phyloP scores from a whole-genome alignment of 805 yeast genomes.

The Peterozyma xylosa region DNA sequence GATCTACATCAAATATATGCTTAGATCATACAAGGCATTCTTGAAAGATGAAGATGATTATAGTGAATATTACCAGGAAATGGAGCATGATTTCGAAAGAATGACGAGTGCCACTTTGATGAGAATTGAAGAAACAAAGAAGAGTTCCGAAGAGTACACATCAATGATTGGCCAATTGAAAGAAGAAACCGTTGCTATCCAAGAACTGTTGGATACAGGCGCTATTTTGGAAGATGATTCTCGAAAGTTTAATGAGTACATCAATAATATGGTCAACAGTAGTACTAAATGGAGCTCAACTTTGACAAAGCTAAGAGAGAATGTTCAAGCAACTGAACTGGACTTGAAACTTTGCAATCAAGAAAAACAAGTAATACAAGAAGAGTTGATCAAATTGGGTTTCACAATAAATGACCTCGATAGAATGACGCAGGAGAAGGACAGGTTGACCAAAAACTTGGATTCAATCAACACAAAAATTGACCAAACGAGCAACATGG shows the following conservation, averaged over 20 bases:
- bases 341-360: constrained; percentile 30
- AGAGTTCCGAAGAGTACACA: constrained; percentile 31
- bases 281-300: constrained; percentile 57
- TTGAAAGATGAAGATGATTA: constrained; percentile 60
- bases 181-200: constrained; percentile 37
- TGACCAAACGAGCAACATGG: constrained; percentile 39
- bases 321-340: constrained; percentile 35
- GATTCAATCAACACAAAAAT: constrained; percentile 32
- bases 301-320: constrained; percentile 48
- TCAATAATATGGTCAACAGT: constrained; percentile 57
- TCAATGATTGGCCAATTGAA: constrained; percentile 31
- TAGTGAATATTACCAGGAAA: constrained; percentile 41
- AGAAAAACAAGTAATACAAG: constrained; percentile 32
- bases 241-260: constrained; percentile 62
- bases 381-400: constrained; percentile 44
- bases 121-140: constrained; percentile 33
- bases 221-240: constrained; percentile 66
- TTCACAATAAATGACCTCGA: constrained; percentile 59
- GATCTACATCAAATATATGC: constrained; percentile 52
- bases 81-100: constrained; percentile 46
- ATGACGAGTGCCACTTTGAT: constrained; percentile 40
- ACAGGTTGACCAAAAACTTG: constrained; percentile 44
- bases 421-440: constrained; percentile 53
- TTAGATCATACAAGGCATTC: constrained; percentile 61
- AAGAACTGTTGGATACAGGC: constrained; percentile 46